Percentiles rank a stretch among this genome's conserved stretches.
Conservation (phyloP, 305 asterid genomes). For the Caryopteris hybrid region DNA sequence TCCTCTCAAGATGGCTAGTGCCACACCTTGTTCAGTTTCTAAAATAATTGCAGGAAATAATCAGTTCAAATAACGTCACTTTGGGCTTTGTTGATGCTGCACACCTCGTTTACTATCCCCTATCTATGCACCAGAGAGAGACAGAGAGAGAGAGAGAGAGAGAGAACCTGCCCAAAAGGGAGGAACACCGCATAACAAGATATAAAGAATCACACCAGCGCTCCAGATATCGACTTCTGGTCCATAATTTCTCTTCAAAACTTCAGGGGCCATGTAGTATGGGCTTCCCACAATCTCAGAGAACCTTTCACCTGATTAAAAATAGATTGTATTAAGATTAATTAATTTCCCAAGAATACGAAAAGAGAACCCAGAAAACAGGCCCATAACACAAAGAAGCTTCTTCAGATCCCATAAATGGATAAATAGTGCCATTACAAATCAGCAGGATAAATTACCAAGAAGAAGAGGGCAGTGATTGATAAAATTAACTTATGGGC, state of each 20-base stretch:
- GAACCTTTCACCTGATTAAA: constrained; percentile 64
- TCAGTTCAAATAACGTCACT: not conserved
- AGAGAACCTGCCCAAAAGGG: constrained; percentile 93
- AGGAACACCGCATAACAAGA: constrained; percentile 92
- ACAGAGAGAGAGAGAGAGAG: not conserved
- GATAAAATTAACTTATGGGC: not conserved
- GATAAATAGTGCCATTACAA: not conserved
- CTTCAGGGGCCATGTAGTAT: constrained; percentile 94
- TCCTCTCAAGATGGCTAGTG: constrained; percentile 87
- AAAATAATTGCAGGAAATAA: constrained; percentile 15
- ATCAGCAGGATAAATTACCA: not conserved
- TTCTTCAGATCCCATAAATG: not conserved
- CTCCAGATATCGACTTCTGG: constrained; percentile 93
- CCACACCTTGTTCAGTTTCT: constrained; percentile 98
- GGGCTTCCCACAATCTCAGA: constrained; percentile 99
- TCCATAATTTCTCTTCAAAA: constrained; percentile 80
- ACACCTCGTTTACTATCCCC: too few species aligned
- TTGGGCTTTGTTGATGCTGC: not conserved
- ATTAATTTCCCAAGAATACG: not conserved
- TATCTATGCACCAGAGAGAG: too few species aligned
- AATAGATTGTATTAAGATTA: not conserved
- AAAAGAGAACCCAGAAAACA: not conserved
- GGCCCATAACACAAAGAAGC: not conserved
- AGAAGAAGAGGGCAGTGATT: not conserved
- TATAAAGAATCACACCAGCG: constrained; percentile 85